Evolutionary conservation across 257 asterid genomes (phyloP).

Genomic region (Catharanthus roseus): DNA sequence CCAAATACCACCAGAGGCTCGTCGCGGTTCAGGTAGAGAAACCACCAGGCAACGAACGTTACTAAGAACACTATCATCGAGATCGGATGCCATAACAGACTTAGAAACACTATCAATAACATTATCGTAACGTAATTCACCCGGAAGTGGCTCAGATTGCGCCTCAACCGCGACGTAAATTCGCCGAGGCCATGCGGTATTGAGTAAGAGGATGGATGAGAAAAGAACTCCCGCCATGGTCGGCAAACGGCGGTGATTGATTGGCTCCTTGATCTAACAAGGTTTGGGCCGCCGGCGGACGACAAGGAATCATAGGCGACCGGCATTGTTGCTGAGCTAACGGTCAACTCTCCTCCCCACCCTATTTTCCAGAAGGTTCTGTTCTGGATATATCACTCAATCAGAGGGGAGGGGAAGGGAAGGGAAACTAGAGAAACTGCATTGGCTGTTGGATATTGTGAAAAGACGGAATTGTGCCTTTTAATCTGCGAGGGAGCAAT

Average conservation of each 20-base stretch:
- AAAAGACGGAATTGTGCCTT: not conserved
- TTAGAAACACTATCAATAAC: conserved; percentile 43
- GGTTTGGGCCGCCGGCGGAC: conserved; percentile 11
- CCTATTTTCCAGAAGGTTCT: not conserved
- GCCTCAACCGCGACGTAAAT: conserved; percentile 36
- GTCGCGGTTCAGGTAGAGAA: conserved; percentile 53
- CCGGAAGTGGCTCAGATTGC: conserved; percentile 59
- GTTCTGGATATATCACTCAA: too few species aligned
- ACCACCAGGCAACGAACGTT: conserved; percentile 45
- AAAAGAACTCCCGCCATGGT: conserved; percentile 68
- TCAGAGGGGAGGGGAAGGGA: not conserved
- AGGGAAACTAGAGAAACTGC: not conserved
- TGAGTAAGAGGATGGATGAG: conserved; percentile 60
- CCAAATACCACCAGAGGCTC: conserved; percentile 47
- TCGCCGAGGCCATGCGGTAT: conserved; percentile 39
- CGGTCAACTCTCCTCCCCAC: not conserved
- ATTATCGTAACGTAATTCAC: conserved; percentile 49
- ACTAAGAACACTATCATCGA: conserved; percentile 53
- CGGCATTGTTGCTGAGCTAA: conserved; percentile 2
- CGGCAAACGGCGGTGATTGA: conserved; percentile 47
- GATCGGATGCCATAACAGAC: conserved; percentile 62
- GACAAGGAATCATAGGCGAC: conserved; percentile 12
- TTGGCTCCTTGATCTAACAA: conserved; percentile 36
- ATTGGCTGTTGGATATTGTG: not conserved
- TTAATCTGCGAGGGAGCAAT: too few species aligned